Evolutionary conservation across 2,329 filamentous ascomycete genomes (phyloP), one percentile per base, ranked within the genome.

Genomic region (Diaporthe batatas): DNA sequence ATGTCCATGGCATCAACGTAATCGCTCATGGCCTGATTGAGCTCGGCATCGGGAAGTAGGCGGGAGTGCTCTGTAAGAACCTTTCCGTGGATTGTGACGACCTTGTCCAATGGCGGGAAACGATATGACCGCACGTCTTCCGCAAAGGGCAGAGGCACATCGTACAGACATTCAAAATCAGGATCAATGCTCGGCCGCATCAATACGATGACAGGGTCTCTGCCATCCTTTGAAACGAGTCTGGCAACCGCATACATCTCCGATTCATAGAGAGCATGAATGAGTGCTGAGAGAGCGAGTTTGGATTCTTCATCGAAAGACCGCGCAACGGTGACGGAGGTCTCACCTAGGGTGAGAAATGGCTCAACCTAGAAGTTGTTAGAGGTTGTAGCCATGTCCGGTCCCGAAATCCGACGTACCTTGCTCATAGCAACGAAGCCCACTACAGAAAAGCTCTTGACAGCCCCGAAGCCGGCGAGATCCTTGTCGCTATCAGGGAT

Each of bases 1-100:
- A 99, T 85, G 78, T 98, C 95, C 96, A 99, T 98, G 10, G 90
- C 91, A 80, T 98, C 94, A 10, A 99, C 94, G 77, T 96, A 98
- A 75, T 94, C 91, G 80, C 91, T 92, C 95, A 99, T 98, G 1
- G 94, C 92, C 64, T 92, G 84, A 70, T 90, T 88, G 32, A 99
- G 86, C 42, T 93, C 90, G 2, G 93, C 87, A 12, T 86, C 91
- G 0, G 96, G 96, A 2, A 99, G 86, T 73, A 97, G 91, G 47
- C 94, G 92, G 4, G 62, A 47, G 76, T 99, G 95, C 77, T 96
- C 91, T 14, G 90, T 93, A 64, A 98, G 85, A 11, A 89, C 88
- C 75, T 94, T 93, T 0, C 96, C 96, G 14, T 91, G 94, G n/a
- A 97, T 88, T 0, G 95, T 98, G 73, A 98, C 84, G 36, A 98